Evolutionary conservation across 306 rosid species (phyloP), one percentile per base, ranked within the genome.

Genomic region (Purshia tridentata): DNA sequence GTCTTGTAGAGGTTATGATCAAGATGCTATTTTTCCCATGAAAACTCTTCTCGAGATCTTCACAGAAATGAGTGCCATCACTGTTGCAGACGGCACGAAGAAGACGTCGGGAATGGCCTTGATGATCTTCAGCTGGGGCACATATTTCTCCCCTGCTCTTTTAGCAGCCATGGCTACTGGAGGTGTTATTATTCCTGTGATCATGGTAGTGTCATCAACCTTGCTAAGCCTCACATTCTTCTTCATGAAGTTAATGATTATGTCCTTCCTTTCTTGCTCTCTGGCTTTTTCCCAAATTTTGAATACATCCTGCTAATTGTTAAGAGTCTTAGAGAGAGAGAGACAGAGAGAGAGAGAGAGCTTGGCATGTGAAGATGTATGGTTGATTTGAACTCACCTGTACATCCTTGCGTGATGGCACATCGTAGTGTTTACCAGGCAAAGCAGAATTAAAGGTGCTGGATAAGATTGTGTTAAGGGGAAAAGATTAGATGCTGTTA

Each of bases 361-460:
- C 44, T 48, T 6, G 18, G 67, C 59, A 72, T 41, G 46, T 42
- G 19, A 76, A 76, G 59, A 15, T 15, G 65, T 44, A 15, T 0
- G 51, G 47, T 39, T 1, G 18, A 15, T 10, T 22, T 12, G 18
- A 55, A 63, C 75, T 70, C 6, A 87, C 94, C 90, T 77, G 0
- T 9, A 91, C 42, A 6, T 79, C 86, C 22, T 73, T 7, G 22
- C 0, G 68, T 39, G 68, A 0, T 29, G 94, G 92, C 19, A 67
- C 83, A 47, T 83, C 84, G 41, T 85, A 88, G 78, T 88, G 92
- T 65, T 82, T 88, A 13, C 94, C 90, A 0, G 90, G 92, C 80
- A 91, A 49, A 42, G 83, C 79, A 67, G 81, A 69, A 85, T 88
- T 91, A 69, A 91, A 22, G 47, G 78, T 58, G 70, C 92, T 86